phyloP scores from a whole-genome alignment of 1,284 basidiomycete species.

The Mycena citricolor region DNA sequence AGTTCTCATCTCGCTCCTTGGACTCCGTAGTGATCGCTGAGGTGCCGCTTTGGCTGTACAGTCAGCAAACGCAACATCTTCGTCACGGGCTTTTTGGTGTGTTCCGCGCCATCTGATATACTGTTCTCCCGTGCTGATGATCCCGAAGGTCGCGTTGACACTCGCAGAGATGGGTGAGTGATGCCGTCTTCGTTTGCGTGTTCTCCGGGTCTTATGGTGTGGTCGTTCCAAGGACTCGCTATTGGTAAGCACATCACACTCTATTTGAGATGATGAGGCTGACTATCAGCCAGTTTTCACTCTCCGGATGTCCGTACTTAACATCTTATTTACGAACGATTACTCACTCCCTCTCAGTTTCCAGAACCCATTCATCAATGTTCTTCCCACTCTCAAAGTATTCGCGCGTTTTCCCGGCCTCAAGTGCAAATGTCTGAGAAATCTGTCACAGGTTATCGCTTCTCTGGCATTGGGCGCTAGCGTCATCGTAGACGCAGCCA shows the following conservation, averaged over 20 bases:
- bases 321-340: not conserved
- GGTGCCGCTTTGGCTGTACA: constrained; percentile 26
- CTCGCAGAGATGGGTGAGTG: constrained; percentile 40
- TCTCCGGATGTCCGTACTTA: not conserved
- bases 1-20: constrained; percentile 25
- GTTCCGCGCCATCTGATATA: constrained; percentile 1
- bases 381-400: constrained; percentile 25
- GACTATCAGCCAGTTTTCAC: constrained; percentile 1
- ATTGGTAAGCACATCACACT: constrained; percentile 22
- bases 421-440: too few relatives aligned
- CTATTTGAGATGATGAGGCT: too few relatives aligned
- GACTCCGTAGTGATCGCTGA: constrained; percentile 1
- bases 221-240: constrained; percentile 22
- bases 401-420: too few relatives aligned
- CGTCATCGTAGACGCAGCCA: constrained; percentile 47
- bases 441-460: constrained; percentile 46
- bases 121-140: constrained; percentile 32
- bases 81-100: constrained; percentile 47
- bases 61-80: constrained; percentile 52
- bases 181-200: too few relatives aligned
- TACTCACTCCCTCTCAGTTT: constrained; percentile 6
- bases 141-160: too few relatives aligned
- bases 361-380: constrained; percentile 19
- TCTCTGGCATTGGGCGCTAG: constrained; percentile 44
- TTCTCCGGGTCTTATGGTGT: too few relatives aligned